Evolutionary conservation across 192 early-diverging fungal species (phyloP).

Genomic region (Coemansia sp.): DNA sequence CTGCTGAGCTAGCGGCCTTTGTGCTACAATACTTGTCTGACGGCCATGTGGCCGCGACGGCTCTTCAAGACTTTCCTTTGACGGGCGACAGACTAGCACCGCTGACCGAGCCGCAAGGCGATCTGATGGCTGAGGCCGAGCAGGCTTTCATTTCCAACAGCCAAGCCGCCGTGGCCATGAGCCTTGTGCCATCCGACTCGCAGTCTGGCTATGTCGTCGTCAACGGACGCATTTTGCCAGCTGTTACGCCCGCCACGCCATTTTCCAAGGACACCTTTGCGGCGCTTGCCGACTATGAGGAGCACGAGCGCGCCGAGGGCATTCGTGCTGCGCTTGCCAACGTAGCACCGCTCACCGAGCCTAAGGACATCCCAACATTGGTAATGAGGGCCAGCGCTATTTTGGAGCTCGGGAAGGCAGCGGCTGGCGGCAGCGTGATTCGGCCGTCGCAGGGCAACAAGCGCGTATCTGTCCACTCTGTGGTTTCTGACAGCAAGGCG

Average conservation of each 20-base stretch:
- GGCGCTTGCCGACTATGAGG: constrained; percentile 61
- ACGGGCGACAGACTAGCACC: constrained; percentile 1
- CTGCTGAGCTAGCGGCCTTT: constrained; percentile 8
- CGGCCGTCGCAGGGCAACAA: constrained; percentile 1
- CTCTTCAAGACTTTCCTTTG: not conserved
- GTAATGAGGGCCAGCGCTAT: constrained; percentile 22
- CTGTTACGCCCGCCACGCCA: constrained; percentile 29
- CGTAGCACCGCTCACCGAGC: not conserved
- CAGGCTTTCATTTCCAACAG: constrained; percentile 13
- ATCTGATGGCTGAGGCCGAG: constrained; percentile 22
- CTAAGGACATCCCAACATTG: not conserved
- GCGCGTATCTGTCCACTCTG: constrained; percentile 10
- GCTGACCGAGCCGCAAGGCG: not conserved
- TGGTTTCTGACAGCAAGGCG: constrained; percentile 2
- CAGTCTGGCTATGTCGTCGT: constrained; percentile 48
- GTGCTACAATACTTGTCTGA: constrained; percentile 1
- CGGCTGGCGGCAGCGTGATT: constrained; percentile 19
- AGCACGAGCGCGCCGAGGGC: constrained; percentile 45
- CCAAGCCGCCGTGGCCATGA: constrained; percentile 1
- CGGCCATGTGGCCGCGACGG: not conserved
- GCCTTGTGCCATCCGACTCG: constrained; percentile 9
- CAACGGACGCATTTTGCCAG: constrained; percentile 61
- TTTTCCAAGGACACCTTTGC: constrained; percentile 61
- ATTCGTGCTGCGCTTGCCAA: constrained; percentile 16
- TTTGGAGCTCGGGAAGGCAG: constrained; percentile 18